Percentiles rank a stretch among this genome's conserved stretches.
phyloP scores from a whole-genome alignment of 2,329 filamentous ascomycete species.

The Dactylellina drechsleri region DNA sequence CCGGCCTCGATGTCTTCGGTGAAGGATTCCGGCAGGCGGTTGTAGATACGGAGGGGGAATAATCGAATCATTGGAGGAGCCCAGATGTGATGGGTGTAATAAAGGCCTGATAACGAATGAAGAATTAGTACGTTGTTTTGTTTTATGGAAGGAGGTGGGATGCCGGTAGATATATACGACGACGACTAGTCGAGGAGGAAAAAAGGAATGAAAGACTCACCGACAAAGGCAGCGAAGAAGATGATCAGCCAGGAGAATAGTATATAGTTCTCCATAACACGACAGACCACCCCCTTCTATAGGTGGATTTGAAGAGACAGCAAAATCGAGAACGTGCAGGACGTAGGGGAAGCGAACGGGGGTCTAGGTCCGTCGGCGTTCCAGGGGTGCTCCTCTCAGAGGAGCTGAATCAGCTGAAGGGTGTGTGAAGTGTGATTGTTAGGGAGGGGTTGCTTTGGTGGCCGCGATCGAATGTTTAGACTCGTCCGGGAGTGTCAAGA shows the following conservation, averaged over 20 bases:
- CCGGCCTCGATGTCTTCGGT: slow-evolving; percentile 86
- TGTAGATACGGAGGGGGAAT: slow-evolving; percentile 70
- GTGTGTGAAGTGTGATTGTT: background rate
- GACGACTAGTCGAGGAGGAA: background rate
- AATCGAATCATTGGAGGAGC: slow-evolving; percentile 72
- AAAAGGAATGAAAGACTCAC: slow-evolving; percentile 19
- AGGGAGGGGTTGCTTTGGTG: background rate
- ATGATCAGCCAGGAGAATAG: slow-evolving; percentile 54
- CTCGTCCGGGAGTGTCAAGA: no score
- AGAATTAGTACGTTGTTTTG: background rate
- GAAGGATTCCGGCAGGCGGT: slow-evolving; percentile 80
- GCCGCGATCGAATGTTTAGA: background rate
- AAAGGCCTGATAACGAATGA: slow-evolving; percentile 69
- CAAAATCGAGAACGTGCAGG: slow-evolving; percentile 12
- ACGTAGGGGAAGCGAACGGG: background rate
- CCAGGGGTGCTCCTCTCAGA: background rate
- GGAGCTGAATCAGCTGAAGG: slow-evolving; percentile 44
- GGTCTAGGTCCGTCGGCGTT: slow-evolving; percentile 1
- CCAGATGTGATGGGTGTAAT: slow-evolving; percentile 83
- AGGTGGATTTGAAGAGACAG: slow-evolving; percentile 23
- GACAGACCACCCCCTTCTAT: slow-evolving; percentile 17
- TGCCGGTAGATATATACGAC: slow-evolving; percentile 1
- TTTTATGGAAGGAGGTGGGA: background rate
- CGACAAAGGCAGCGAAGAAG: slow-evolving; percentile 54
- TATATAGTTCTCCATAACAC: slow-evolving; percentile 54